phyloP scores from a whole-genome alignment of 441 rosid species.

The Jatropha multifida region DNA sequence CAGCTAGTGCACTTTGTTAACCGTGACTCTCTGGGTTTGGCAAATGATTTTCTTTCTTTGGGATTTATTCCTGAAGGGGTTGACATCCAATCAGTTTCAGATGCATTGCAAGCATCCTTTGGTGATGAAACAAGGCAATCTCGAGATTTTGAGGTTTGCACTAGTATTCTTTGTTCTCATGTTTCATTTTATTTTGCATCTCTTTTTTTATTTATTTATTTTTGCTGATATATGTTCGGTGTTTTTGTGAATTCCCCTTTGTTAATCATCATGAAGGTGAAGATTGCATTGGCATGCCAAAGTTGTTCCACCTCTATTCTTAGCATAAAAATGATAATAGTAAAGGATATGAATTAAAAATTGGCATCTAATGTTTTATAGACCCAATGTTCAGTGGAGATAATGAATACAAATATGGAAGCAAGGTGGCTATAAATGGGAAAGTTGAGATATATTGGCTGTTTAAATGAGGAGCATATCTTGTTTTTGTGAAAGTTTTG shows the following conservation, averaged over 20 bases:
- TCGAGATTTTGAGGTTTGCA: conserved; percentile 90
- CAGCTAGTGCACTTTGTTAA: conserved; percentile 99
- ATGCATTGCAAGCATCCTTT: conserved; percentile 77
- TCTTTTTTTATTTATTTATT: background rate
- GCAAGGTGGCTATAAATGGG: background rate
- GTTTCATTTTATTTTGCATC: background rate
- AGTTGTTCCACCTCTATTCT: background rate
- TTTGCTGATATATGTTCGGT: background rate
- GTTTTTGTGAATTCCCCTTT: background rate
- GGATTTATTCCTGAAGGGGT: conserved; percentile 98
- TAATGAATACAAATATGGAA: background rate
- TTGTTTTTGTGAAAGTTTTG: background rate
- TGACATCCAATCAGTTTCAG: conserved; percentile 72
- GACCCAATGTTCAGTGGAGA: background rate
- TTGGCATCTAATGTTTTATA: background rate
- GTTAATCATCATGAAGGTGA: background rate
- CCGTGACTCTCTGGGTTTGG: conserved; percentile 97
- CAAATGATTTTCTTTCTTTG: conserved; percentile 98
- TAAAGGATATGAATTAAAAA: background rate
- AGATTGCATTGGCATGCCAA: background rate
- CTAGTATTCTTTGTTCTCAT: background rate
- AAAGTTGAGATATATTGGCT: background rate
- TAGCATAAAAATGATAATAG: background rate
- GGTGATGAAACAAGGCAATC: conserved; percentile 71
- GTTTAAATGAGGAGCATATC: background rate